A percentile compares a stretch with the other conserved stretches of the same genome.
Conservation (phyloP, 208 protist species). For the Acanthamoeba triangularis region DNA sequence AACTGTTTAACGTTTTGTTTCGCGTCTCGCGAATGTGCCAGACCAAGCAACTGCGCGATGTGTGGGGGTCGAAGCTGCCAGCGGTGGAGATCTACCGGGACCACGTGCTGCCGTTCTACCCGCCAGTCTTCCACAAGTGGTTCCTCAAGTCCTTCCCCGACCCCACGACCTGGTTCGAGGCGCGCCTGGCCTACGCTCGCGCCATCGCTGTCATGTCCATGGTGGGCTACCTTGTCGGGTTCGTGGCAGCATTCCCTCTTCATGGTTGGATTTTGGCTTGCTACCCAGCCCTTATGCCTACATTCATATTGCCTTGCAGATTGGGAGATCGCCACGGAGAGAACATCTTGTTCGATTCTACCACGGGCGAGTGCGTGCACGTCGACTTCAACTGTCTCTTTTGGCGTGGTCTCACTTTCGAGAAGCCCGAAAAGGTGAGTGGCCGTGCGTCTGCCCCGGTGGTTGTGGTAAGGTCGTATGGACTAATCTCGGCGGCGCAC, state of each 20-base stretch:
- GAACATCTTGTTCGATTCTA: conserved; percentile 97
- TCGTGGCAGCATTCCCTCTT: neutral
- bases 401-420: conserved; percentile 16
- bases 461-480: conserved; percentile 92
- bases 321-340: conserved; percentile 97
- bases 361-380: conserved; percentile 95
- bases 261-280: neutral
- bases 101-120: conserved; percentile 80
- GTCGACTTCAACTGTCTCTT: conserved; percentile 95
- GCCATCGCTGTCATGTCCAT: conserved; percentile 94
- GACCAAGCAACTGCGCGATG: conserved; percentile 32
- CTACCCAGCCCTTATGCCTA: neutral
- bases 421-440: neutral
- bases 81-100: conserved; percentile 80
- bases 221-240: conserved; percentile 96
- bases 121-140: conserved; percentile 54
- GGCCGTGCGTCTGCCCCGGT: neutral
- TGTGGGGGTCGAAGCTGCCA: neutral
- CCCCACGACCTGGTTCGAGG: conserved; percentile 56
- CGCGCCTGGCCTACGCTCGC: conserved; percentile 6
- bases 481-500: conserved; percentile 93
- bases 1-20: neutral
- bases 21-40: neutral
- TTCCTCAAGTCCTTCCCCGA: conserved; percentile 58
- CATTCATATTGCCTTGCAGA: neutral